These are phyloP conservation scores for Immersiporthe knoxdaviesiana DNA, from an alignment of 2,329 filamentous ascomycete genomes.

Conservation along the genomic window DNA sequence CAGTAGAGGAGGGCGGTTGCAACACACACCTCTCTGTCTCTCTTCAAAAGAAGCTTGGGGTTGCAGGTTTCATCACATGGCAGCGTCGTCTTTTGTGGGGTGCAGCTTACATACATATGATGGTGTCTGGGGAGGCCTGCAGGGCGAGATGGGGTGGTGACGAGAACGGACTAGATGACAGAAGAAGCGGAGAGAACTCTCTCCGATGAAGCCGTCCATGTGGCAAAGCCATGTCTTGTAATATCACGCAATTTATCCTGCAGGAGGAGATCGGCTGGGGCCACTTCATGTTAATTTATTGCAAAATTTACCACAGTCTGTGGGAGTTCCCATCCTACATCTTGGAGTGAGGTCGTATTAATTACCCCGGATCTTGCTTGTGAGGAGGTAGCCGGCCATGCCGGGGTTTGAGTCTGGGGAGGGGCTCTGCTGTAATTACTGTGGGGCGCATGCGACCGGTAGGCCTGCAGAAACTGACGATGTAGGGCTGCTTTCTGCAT, in stretches of 20 bases:
- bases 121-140: neutral
- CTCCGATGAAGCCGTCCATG: neutral
- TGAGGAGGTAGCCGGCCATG: neutral
- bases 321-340: neutral
- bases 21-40: neutral
- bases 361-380: neutral
- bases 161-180: neutral
- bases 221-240: neutral
- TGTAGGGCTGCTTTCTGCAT: neutral
- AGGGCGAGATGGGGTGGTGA: neutral
- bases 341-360: too few species aligned
- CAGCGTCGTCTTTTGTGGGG: constrained; percentile 17
- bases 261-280: neutral
- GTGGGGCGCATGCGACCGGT: neutral
- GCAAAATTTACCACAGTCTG: neutral
- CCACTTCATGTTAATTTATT: neutral
- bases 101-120: constrained; percentile 9
- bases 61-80: constrained; percentile 17
- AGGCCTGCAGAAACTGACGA: neutral
- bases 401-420: neutral
- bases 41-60: neutral
- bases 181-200: neutral
- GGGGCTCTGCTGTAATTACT: neutral
- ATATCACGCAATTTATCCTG: neutral
- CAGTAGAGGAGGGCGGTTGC: neutral